A percentile compares a stretch with the other conserved stretches of the same genome.
These are phyloP conservation scores for Chaetomium strumarium DNA, from an alignment of 2,329 filamentous ascomycete genomes.

Conservation along the genomic window DNA sequence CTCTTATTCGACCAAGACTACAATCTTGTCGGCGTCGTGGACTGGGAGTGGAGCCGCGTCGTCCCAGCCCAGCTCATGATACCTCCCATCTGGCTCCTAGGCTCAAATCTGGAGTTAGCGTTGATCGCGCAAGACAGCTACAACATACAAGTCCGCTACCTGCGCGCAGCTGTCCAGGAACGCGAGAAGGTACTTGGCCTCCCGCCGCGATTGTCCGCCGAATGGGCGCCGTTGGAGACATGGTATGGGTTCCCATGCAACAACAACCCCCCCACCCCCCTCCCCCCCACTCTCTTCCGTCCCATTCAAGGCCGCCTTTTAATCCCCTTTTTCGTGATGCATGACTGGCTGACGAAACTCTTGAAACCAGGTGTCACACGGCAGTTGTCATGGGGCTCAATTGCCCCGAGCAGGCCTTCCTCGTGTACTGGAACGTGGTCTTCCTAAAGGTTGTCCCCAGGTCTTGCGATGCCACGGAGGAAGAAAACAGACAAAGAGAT, in stretches of 20 bases:
- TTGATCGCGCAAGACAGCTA: not conserved
- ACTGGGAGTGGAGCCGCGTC: constrained; percentile 10
- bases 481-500: not conserved
- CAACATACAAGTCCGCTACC: not conserved
- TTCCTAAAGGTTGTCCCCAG: not conserved
- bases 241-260: constrained; percentile 1
- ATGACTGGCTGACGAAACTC: not conserved
- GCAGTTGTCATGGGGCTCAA: constrained; percentile 3
- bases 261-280: too few relatives aligned
- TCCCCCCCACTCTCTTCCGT: not conserved
- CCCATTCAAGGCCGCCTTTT: not conserved
- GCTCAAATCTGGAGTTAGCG: not conserved
- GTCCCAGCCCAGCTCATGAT: constrained; percentile 5
- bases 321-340: not conserved
- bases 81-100: constrained; percentile 3
- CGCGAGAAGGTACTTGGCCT: not conserved
- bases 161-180: constrained; percentile 3
- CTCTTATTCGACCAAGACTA: constrained; percentile 6
- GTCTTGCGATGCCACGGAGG: not conserved
- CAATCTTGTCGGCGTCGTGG: constrained; percentile 5
- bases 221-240: not conserved
- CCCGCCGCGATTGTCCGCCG: not conserved
- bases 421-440: constrained; percentile 1
- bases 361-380: not conserved
- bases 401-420: not conserved